Evolutionary conservation across 2,329 filamentous ascomycete species (phyloP), one percentile per base, ranked within the genome.

Genomic region (Thielaviopsis cerberus): DNA sequence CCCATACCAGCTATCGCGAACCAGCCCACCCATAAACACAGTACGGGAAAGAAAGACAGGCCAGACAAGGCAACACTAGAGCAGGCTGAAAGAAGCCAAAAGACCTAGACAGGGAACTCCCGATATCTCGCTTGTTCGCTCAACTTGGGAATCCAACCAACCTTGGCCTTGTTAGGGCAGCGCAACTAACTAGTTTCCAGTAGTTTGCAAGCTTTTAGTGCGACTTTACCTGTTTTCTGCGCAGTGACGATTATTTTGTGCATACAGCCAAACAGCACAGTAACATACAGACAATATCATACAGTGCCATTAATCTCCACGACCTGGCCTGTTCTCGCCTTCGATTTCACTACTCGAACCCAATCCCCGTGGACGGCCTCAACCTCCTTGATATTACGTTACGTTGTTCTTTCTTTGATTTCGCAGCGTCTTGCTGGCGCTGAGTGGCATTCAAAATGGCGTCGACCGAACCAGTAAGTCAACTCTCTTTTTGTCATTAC

Each of bases 381-480:
- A 17, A 41, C 15, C 34, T 41, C 34, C 13, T 41, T 41, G 34
- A 41, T 41, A 41, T 41, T 41, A 41, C 34, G 34, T 41, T 41
- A 41, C 34, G 34, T 41, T 41, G n/a, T 17, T n/a, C 2, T 41
- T 41, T 41, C 15, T 41, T 41, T 41, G 34, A 8, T 34, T 34
- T 34, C 10, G 15, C 15, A 34, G 30, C 34, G 34, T 41, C 34
- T 41, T 41, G 11, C n/a, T 17, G 34, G 34, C 34, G 34, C 34
- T 41, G 34, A 41, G 34, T n/a, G 11, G 15, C n/a, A 41, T 53
- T 51, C 37, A 59, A 48, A 34, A 59, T 59, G 58, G 50, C 58
- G 45, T 59, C 54, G 51, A 57, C 58, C 25, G 48, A 59, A 54
- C 54, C 58, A 25, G 58, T 59, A 53, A 57, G 58, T 57, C 37